Percentiles rank a stretch among this genome's conserved stretches.
Evolutionary conservation across 2,329 filamentous ascomycete species (phyloP).

Genomic region (Aspergillus cejpii): DNA sequence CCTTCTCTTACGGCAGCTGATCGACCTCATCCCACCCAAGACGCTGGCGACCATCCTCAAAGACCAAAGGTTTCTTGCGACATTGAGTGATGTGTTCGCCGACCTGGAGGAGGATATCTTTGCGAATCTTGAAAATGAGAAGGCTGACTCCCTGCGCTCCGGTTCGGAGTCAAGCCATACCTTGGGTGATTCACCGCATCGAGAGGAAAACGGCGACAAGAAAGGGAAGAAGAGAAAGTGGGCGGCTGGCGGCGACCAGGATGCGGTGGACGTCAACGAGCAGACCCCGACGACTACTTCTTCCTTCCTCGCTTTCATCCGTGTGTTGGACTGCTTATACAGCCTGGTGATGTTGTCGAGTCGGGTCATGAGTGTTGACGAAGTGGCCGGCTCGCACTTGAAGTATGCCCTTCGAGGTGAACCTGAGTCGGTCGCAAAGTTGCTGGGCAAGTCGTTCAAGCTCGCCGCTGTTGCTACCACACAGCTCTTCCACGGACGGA

Average conservation of each 20-base stretch:
- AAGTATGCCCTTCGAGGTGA: slow-evolving; percentile 36
- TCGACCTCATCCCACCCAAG: slow-evolving; percentile 63
- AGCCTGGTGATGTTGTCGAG: slow-evolving; percentile 26
- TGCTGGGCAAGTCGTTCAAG: slow-evolving; percentile 33
- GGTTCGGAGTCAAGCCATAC: slow-evolving; percentile 35
- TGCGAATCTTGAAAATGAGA: slow-evolving; percentile 21
- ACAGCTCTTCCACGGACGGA: slow-evolving; percentile 25
- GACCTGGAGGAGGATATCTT: slow-evolving; percentile 43
- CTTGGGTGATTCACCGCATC: slow-evolving; percentile 23
- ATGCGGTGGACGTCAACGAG: slow-evolving; percentile 29
- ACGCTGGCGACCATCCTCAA: slow-evolving; percentile 64
- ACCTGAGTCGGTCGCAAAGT: slow-evolving; percentile 29
- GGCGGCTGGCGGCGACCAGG: slow-evolving; percentile 18
- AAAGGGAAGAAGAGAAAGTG: slow-evolving; percentile 39
- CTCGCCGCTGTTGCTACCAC: slow-evolving; percentile 28
- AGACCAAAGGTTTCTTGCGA: slow-evolving; percentile 59
- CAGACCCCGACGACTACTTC: slow-evolving; percentile 25
- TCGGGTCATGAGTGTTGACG: slow-evolving; percentile 22
- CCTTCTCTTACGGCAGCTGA: slow-evolving; percentile 55
- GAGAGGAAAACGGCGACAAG: slow-evolving; percentile 16
- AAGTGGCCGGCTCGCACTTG: slow-evolving; percentile 35
- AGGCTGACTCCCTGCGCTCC: slow-evolving; percentile 20
- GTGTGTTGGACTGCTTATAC: slow-evolving; percentile 32
- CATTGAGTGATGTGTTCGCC: slow-evolving; percentile 60
- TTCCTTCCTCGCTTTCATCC: slow-evolving; percentile 31